phyloP scores from a whole-genome alignment of 148 eudicot species.

The Chenopodium album region DNA sequence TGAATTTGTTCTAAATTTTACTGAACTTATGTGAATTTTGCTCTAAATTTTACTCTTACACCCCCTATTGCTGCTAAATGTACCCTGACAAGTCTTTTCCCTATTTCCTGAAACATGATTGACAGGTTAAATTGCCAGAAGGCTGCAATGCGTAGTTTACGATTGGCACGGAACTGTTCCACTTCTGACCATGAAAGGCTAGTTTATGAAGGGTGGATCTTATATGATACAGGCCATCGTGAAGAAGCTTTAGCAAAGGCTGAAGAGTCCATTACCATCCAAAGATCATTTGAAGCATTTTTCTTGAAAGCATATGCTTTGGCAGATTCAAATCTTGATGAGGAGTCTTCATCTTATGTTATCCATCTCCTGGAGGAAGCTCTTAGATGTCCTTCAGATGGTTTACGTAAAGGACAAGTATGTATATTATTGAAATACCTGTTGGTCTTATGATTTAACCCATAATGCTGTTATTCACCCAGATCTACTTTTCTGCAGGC shows the following conservation, averaged over 20 bases:
- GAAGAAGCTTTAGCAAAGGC: slow-evolving; percentile 88
- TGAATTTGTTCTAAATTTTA: neutral
- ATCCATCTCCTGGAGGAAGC: slow-evolving; percentile 82
- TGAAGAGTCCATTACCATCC: slow-evolving; percentile 70
- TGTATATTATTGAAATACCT: slow-evolving; percentile 9
- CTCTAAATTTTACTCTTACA: too few relatives aligned
- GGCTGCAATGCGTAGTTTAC: slow-evolving; percentile 84
- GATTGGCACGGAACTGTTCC: slow-evolving; percentile 69
- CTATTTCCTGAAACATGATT: slow-evolving; percentile 10
- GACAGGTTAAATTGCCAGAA: slow-evolving; percentile 80
- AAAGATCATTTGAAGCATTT: slow-evolving; percentile 89
- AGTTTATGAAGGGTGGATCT: slow-evolving; percentile 88
- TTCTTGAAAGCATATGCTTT: slow-evolving; percentile 85
- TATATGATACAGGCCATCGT: slow-evolving; percentile 89
- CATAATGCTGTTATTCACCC: slow-evolving; percentile 10
- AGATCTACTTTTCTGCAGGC: slow-evolving; percentile 50
- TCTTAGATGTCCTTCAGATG: slow-evolving; percentile 87
- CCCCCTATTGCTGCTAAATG: too few relatives aligned
- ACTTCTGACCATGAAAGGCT: slow-evolving; percentile 76
- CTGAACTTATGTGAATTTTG: too few relatives aligned
- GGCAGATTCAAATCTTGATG: slow-evolving; percentile 82
- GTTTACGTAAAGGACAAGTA: slow-evolving; percentile 95
- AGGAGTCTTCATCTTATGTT: slow-evolving; percentile 64
- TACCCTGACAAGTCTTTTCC: slow-evolving; percentile 1
- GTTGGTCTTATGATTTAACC: neutral